These are phyloP conservation scores for Alternaria sp. DNA, from an alignment of 2,329 filamentous ascomycete genomes.

Conservation along the genomic window DNA sequence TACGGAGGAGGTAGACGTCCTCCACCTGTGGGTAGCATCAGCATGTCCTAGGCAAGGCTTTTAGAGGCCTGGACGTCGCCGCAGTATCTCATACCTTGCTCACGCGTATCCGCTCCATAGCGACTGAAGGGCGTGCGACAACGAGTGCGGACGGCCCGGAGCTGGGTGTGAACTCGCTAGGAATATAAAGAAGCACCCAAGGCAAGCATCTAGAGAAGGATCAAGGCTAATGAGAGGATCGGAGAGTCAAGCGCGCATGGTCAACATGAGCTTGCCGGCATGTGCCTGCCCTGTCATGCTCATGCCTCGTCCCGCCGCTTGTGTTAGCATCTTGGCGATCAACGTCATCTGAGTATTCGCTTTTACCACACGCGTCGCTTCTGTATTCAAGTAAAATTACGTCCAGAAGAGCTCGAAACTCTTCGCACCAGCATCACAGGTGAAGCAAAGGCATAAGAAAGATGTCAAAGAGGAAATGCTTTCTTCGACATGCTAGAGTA, in stretches of 20 bases:
- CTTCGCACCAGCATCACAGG: neutral
- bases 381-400: neutral
- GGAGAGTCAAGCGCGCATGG: slow-evolving; percentile 23
- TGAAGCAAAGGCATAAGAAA: neutral
- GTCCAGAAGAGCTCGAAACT: neutral
- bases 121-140: slow-evolving; percentile 8
- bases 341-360: slow-evolving; percentile 23
- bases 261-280: slow-evolving; percentile 30
- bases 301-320: slow-evolving; percentile 34
- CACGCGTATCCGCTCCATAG: slow-evolving; percentile 59
- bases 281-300: slow-evolving; percentile 32
- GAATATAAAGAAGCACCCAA: slow-evolving; percentile 12
- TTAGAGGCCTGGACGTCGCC: neutral
- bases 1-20: slow-evolving; percentile 66
- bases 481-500: slow-evolving; percentile 5
- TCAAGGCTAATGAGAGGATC: slow-evolving; percentile 12
- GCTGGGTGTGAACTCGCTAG: slow-evolving; percentile 10
- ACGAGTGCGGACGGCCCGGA: slow-evolving; percentile 9
- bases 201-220: slow-evolving; percentile 10
- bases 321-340: slow-evolving; percentile 33
- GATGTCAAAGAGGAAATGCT: slow-evolving; percentile 4
- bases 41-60: neutral
- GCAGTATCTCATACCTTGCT: slow-evolving; percentile 51
- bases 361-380: neutral
- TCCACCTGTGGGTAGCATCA: slow-evolving; percentile 59